These are phyloP conservation scores for Umbelopsis sp. DNA, from an alignment of 192 early-diverging fungal genomes.

Conservation along the genomic window DNA sequence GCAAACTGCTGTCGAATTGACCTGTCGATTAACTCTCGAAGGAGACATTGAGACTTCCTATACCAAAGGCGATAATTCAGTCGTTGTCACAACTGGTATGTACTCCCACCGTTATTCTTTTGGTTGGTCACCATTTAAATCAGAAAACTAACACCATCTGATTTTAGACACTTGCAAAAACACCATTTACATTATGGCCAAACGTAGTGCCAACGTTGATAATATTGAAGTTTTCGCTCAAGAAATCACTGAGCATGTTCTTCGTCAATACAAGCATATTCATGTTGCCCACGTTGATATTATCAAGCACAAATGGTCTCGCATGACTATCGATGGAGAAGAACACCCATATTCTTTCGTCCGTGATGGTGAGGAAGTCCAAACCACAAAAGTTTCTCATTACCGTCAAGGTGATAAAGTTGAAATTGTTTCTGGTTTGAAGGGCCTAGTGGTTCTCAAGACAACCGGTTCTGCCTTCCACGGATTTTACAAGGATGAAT, in stretches of 20 bases:
- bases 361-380: constrained; percentile 70
- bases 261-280: constrained; percentile 73
- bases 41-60: constrained; percentile 65
- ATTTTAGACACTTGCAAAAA: constrained; percentile 71
- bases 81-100: constrained; percentile 70
- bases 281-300: constrained; percentile 63
- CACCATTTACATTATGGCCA: constrained; percentile 75
- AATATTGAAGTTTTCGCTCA: constrained; percentile 72
- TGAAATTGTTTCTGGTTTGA: constrained; percentile 65
- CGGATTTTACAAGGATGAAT: constrained; percentile 72
- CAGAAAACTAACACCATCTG: background rate
- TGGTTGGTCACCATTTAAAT: background rate
- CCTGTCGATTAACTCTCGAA: constrained; percentile 46
- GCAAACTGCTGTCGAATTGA: constrained; percentile 73
- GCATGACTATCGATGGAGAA: constrained; percentile 61
- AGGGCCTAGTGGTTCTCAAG: constrained; percentile 75
- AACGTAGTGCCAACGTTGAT: constrained; percentile 65
- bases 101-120: background rate
- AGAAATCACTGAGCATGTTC: constrained; percentile 69
- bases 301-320: constrained; percentile 76
- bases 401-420: constrained; percentile 42
- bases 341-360: constrained; percentile 70
- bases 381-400: constrained; percentile 60
- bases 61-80: constrained; percentile 76
- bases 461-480: constrained; percentile 81